These are phyloP conservation scores for Colletotrichum liaoningense DNA, from an alignment of 2,329 filamentous ascomycete species.

Conservation along the genomic window DNA sequence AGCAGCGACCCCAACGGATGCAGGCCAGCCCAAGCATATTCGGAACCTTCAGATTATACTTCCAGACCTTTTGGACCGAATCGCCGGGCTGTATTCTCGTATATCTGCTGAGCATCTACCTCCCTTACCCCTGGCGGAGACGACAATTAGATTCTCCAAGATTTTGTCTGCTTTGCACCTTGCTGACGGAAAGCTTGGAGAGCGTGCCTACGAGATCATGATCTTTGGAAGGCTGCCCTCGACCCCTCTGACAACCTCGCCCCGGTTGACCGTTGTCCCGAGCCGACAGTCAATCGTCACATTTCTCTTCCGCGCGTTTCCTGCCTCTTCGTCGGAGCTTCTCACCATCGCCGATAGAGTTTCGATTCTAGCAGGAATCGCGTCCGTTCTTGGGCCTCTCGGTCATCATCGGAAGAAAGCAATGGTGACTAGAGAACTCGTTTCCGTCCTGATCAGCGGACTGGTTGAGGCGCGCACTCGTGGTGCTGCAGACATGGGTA, in stretches of 20 bases:
- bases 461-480: constrained; percentile 91
- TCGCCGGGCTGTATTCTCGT: constrained; percentile 78
- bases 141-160: constrained; percentile 78
- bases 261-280: constrained; percentile 67
- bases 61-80: constrained; percentile 80
- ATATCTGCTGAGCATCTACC: constrained; percentile 78
- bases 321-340: constrained; percentile 72
- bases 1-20: constrained; percentile 46
- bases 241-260: constrained; percentile 60
- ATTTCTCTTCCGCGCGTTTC: constrained; percentile 77
- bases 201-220: constrained; percentile 71
- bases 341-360: constrained; percentile 81
- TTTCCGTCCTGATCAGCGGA: constrained; percentile 84
- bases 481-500: constrained; percentile 94
- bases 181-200: constrained; percentile 71
- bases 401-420: constrained; percentile 91
- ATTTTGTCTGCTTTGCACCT: constrained; percentile 75
- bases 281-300: constrained; percentile 73
- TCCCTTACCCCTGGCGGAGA: constrained; percentile 77
- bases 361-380: constrained; percentile 85
- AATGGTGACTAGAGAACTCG: constrained; percentile 86
- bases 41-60: constrained; percentile 68
- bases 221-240: constrained; percentile 70
- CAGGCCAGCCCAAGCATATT: constrained; percentile 63
- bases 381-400: constrained; percentile 83